phyloP scores from a whole-genome alignment of 805 yeast genomes.

The Candida fluviatilis region DNA sequence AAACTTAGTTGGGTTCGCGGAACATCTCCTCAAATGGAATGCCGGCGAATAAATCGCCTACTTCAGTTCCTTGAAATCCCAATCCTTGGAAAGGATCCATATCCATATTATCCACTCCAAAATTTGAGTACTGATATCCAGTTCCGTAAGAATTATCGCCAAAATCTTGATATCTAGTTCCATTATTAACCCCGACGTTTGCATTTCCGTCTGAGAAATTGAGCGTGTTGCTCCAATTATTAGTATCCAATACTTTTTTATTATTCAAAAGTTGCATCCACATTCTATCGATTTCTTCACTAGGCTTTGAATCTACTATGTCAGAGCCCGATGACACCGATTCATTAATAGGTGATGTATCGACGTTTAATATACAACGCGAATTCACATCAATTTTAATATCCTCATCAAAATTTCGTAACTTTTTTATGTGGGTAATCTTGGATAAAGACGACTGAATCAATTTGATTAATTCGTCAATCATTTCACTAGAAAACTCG shows the following conservation, averaged over 20 bases:
- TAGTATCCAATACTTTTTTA: conserved; percentile 4
- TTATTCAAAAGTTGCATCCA: conserved; percentile 15
- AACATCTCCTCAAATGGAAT: conserved; percentile 5
- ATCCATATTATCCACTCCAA: neutral
- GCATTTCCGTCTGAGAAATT: neutral
- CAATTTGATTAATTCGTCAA: conserved; percentile 17
- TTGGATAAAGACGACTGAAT: conserved; percentile 17
- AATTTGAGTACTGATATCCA: neutral
- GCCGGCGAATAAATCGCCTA: conserved; percentile 3
- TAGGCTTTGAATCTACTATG: conserved; percentile 8
- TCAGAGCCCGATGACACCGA: conserved; percentile 4
- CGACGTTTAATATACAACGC: neutral
- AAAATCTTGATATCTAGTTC: neutral
- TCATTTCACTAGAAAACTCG: conserved; percentile 13
- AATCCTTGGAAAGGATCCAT: neutral
- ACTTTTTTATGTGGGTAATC: conserved; percentile 9
- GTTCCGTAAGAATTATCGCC: neutral
- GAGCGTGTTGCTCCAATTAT: conserved; percentile 1
- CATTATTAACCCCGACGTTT: neutral
- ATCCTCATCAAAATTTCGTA: neutral
- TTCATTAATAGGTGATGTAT: neutral
- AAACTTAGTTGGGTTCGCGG: neutral
- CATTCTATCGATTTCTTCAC: conserved; percentile 14
- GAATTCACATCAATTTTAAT: neutral
- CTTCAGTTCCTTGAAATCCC: neutral